Conservation (phyloP, 1,139 yeast genomes). For the Sugiyamaella novakii region DNA sequence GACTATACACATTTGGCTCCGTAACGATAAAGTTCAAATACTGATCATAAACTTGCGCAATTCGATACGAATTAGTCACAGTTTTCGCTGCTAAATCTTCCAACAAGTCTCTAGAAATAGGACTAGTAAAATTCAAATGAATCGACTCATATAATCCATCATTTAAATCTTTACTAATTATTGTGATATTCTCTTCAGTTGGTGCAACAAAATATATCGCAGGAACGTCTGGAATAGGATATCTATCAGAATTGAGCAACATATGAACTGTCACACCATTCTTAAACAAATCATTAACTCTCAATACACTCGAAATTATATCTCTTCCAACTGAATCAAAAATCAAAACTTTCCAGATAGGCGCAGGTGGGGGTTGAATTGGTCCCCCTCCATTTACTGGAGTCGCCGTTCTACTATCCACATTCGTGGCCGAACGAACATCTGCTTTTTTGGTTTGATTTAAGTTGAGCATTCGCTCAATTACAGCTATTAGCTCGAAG, state of each 20-base stretch:
- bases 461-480: slow-evolving; percentile 83
- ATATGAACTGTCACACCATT: slow-evolving; percentile 92
- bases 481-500: slow-evolving; percentile 45
- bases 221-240: slow-evolving; percentile 89
- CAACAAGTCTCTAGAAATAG: slow-evolving; percentile 71
- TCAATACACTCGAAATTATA: slow-evolving; percentile 80
- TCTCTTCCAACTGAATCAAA: slow-evolving; percentile 81
- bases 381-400: slow-evolving; percentile 44
- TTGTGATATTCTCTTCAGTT: slow-evolving; percentile 68
- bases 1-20: slow-evolving; percentile 85
- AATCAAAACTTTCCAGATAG: slow-evolving; percentile 88
- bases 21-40: slow-evolving; percentile 89
- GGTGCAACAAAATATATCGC: slow-evolving; percentile 92
- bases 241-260: slow-evolving; percentile 65
- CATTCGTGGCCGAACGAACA: slow-evolving; percentile 11
- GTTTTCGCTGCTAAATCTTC: slow-evolving; percentile 90
- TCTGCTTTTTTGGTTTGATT: slow-evolving; percentile 55
- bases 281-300: slow-evolving; percentile 85
- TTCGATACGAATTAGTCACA: slow-evolving; percentile 63
- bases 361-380: slow-evolving; percentile 41
- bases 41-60: slow-evolving; percentile 90
- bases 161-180: slow-evolving; percentile 70
- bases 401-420: slow-evolving; percentile 23
- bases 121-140: slow-evolving; percentile 84
- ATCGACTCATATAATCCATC: slow-evolving; percentile 74